Base-by-base conservation (phyloP, 2,329 filamentous ascomycete species). In the Nothophoma quercina region DNA sequence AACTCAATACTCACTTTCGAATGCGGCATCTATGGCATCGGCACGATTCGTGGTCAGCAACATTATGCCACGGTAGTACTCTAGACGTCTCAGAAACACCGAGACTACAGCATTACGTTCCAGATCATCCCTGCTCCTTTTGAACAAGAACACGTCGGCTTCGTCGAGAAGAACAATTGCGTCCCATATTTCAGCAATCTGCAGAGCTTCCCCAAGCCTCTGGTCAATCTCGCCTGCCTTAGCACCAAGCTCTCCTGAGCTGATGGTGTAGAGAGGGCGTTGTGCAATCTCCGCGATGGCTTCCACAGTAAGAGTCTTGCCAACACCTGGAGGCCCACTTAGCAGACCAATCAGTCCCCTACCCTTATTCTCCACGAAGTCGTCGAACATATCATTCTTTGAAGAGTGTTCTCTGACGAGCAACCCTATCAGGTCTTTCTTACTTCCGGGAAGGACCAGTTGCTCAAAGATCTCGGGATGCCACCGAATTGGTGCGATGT, bases 131-230 rank as follows among this genome's bases (percentile, higher is more conserved):
- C 19, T 25, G 7, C 35, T 55, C 1, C 83, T 78, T 41, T 78
- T 67, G 65, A 84, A 80, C 6, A 85, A 78, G 68, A 83, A 85
- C 12, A 85, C 80, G 49, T 85, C 42, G 9, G 50, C 50, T 19
- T 57, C 50, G 10, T 57, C 55, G 7, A 57, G 30, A 13, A 53
- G 28, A 81, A 85, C 76, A 5, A 85, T 75, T 29, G 78, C 82
- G 15, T 76, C 77, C 69, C 79, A 83, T 7, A 77, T 78, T 0
- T 7, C 36, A 1, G 51, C 32, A 0, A 58, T 44, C 8, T 39
- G 35, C 0, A 54, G 33, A 1, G 51, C 50, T 1, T 33, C 38
- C 13, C 46, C 10, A 3, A 54, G 35, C 19, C 51, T 45, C 26
- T 54, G 39, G 16, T 57, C 55, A 0, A 54, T 45, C 9, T 23